Evolutionary conservation across 371 early-diverging fungal genomes (phyloP).

Genomic region (Syncephalis fuscata): DNA sequence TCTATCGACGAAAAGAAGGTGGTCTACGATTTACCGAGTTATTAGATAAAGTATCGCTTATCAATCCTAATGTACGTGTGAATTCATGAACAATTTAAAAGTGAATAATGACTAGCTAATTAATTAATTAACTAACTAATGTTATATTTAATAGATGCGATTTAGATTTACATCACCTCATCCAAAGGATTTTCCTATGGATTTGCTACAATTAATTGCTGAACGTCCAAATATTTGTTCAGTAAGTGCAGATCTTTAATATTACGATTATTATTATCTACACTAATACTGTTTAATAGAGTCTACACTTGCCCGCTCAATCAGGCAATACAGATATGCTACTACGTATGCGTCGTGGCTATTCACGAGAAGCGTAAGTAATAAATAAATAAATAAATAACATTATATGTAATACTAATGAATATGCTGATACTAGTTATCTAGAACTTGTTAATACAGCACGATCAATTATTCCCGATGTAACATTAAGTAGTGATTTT

Average conservation of each 20-base stretch:
- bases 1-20: constrained; percentile 59
- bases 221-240: constrained; percentile 50
- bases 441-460: constrained; percentile 33
- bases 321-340: constrained; percentile 47
- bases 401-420: neutral
- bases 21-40: constrained; percentile 61
- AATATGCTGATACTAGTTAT: constrained; percentile 10
- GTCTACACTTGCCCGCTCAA: constrained; percentile 56
- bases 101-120: too few relatives aligned
- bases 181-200: constrained; percentile 68
- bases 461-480: constrained; percentile 44
- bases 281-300: constrained; percentile 6
- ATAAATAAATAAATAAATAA: too few relatives aligned
- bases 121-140: neutral
- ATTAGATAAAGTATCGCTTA: constrained; percentile 41
- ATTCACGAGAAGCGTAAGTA: constrained; percentile 39
- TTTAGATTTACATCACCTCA: constrained; percentile 68
- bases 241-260: too few relatives aligned
- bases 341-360: constrained; percentile 61
- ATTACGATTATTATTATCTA: constrained; percentile 3
- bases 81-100: too few relatives aligned
- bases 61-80: constrained; percentile 38
- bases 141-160: constrained; percentile 27
- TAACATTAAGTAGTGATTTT: constrained; percentile 56
- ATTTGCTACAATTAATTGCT: constrained; percentile 44